Base-by-base conservation (phyloP, 257 asterid species). In the Nicotiana paniculata region DNA sequence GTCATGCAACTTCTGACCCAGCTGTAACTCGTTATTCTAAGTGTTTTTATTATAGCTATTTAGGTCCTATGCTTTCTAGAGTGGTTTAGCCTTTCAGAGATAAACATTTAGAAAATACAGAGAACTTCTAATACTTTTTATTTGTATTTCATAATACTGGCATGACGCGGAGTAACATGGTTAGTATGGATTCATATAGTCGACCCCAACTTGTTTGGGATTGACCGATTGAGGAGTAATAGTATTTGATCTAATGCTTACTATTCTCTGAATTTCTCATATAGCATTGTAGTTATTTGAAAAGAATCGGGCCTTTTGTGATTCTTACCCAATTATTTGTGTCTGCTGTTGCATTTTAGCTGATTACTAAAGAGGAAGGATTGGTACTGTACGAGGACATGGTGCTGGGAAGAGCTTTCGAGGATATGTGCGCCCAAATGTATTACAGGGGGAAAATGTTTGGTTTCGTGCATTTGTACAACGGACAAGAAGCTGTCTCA, bases 391-490 rank as follows among this genome's bases (percentile, higher is more conserved):
- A 91, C 9, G 97, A 96, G 90, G 99, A 96, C 88, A 93, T 96
- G 98, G 72, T 88, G 48, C 81, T 96, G 78, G 98, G 99, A 77
- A 89, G 99, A 87, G 53, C 92, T 39, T 96, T 96, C 11, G 99
- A 96, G 91, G 98, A 96, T 81, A 96, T 94, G 98, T 94, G 98
- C 85, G 99, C 99, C 70, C 98, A 96, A 89, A 96, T 94, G 99
- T 96, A 96, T 86, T 96, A 94, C 90, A 87, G 98, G 77, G 99
- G 98, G 63, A 96, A 96, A 87, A 96, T 96, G 99, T 96, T 96
- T 83, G 99, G 99, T 30, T 94, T 96, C 62, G 98, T 94, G 64
- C 98, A 94, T 87, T 88, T 96, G 86, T 96, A 96, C 89, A 94
- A 96, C 4, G 98, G 99, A 54, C 99, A 96, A 87, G 99, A 94